phyloP scores from a whole-genome alignment of 306 rosid species.

The Cucurbita pepo region DNA sequence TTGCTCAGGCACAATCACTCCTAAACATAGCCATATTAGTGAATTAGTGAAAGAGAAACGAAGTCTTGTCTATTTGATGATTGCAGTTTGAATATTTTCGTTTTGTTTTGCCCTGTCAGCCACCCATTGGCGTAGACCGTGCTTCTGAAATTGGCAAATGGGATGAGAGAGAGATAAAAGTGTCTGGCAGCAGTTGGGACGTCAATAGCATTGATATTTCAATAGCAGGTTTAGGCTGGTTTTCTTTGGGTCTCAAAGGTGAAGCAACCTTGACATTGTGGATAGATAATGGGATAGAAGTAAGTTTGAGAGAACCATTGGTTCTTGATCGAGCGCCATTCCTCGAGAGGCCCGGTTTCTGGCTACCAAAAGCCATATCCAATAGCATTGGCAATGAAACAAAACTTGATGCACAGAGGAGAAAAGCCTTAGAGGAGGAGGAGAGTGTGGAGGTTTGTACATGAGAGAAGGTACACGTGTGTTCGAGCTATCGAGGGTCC shows the following conservation, averaged over 20 bases:
- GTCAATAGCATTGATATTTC: slow-evolving; percentile 65
- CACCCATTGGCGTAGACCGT: slow-evolving; percentile 50
- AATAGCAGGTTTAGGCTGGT: slow-evolving; percentile 75
- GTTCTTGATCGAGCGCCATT: slow-evolving; percentile 70
- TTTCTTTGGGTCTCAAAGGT: slow-evolving; percentile 71
- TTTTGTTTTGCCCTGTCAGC: slow-evolving; percentile 29
- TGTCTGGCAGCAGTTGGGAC: slow-evolving; percentile 71
- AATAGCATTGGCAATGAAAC: slow-evolving; percentile 49
- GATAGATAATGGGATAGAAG: slow-evolving; percentile 60
- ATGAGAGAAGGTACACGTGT: not conserved
- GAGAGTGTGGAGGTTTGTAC: not conserved
- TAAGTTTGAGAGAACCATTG: slow-evolving; percentile 66
- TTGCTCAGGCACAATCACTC: not conserved
- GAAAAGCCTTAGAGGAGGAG: slow-evolving; percentile 28
- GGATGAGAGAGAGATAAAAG: slow-evolving; percentile 57
- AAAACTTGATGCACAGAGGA: slow-evolving; percentile 48
- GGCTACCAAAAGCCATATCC: slow-evolving; percentile 72
- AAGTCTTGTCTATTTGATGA: not conserved
- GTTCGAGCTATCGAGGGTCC: not conserved
- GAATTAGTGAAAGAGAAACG: not conserved
- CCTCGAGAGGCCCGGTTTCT: slow-evolving; percentile 74
- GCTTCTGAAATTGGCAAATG: slow-evolving; percentile 46
- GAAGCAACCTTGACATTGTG: slow-evolving; percentile 60
- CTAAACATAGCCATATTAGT: not conserved
- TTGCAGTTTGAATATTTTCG: not conserved